Evolutionary conservation across 306 rosid genomes (phyloP).

Genomic region (Medicago lupulina): DNA sequence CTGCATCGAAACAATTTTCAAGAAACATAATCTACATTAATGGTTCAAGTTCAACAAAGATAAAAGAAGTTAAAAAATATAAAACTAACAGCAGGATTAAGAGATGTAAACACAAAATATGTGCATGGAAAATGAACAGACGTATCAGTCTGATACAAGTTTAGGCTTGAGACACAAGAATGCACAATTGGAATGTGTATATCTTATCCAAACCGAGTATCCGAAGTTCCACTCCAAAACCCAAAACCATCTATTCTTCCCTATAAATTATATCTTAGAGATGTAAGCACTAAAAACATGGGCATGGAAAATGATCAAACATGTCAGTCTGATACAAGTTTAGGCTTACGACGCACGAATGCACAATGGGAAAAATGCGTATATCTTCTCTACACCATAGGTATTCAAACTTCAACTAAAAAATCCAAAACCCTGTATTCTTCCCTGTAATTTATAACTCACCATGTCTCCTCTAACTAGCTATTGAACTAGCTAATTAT

Average conservation of each 20-base stretch:
- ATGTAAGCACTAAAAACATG: neutral
- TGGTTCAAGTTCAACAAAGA: conserved; percentile 18
- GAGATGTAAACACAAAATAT: conserved; percentile 4
- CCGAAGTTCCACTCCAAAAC: too few species aligned
- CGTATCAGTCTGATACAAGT: neutral
- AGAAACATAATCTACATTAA: conserved; percentile 34
- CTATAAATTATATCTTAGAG: neutral
- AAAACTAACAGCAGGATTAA: conserved; percentile 3
- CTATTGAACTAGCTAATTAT: neutral
- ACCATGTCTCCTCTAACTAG: neutral
- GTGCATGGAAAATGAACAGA: neutral
- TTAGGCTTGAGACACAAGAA: neutral
- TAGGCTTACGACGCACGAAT: neutral
- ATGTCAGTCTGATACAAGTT: neutral
- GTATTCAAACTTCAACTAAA: neutral
- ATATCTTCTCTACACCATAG: neutral
- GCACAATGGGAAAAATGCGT: neutral
- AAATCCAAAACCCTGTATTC: neutral
- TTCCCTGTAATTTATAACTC: neutral
- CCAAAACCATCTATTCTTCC: too few species aligned
- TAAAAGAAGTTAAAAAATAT: conserved; percentile 19
- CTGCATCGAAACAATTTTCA: conserved; percentile 57
- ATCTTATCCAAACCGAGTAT: too few species aligned
- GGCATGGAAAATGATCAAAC: neutral
- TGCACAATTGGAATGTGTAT: neutral